A percentile compares a stretch with the other conserved stretches of the same genome.
Evolutionary conservation across 345 rosid genomes (phyloP).

Genomic region (Rubroshorea leprosula): DNA sequence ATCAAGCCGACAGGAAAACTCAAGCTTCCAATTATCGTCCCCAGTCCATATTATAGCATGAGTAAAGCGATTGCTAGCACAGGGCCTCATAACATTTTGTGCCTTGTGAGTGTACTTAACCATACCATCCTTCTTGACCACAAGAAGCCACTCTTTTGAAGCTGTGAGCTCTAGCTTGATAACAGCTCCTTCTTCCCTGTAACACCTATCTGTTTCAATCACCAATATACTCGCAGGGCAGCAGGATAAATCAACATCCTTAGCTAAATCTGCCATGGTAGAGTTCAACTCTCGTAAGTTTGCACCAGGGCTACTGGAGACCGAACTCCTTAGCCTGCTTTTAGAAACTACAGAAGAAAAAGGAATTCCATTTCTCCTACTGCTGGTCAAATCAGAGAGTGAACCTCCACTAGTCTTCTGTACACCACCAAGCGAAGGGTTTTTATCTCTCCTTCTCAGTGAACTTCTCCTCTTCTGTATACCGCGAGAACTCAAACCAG

Average conservation of each 20-base stretch:
- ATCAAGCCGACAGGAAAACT: slow-evolving; percentile 60
- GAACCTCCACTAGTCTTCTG: slow-evolving; percentile 51
- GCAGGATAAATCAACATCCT: slow-evolving; percentile 29
- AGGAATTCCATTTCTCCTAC: slow-evolving; percentile 50
- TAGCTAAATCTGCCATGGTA: slow-evolving; percentile 22
- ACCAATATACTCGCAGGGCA: slow-evolving; percentile 66
- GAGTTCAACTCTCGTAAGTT: slow-evolving; percentile 29
- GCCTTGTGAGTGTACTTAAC: slow-evolving; percentile 45
- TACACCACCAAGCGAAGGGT: slow-evolving; percentile 29
- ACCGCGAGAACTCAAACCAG: slow-evolving; percentile 47
- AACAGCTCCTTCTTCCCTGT: slow-evolving; percentile 61
- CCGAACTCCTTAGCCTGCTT: slow-evolving; percentile 47
- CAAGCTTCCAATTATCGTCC: slow-evolving; percentile 80
- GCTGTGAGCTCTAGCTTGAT: slow-evolving; percentile 45
- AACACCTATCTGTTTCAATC: slow-evolving; percentile 56
- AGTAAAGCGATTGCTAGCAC: slow-evolving; percentile 52
- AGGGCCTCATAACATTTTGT: slow-evolving; percentile 55
- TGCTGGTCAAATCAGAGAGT: slow-evolving; percentile 50
- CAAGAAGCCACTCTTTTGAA: slow-evolving; percentile 69
- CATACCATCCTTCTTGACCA: slow-evolving; percentile 47
- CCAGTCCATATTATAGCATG: slow-evolving; percentile 66
- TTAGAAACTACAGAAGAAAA: slow-evolving; percentile 41
- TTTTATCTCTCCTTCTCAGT: slow-evolving; percentile 49
- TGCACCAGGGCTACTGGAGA: slow-evolving; percentile 23
- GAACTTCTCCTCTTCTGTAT: slow-evolving; percentile 77